phyloP scores from a whole-genome alignment of 495 filamentous ascomycete species.

The Aspergillus wentii region DNA sequence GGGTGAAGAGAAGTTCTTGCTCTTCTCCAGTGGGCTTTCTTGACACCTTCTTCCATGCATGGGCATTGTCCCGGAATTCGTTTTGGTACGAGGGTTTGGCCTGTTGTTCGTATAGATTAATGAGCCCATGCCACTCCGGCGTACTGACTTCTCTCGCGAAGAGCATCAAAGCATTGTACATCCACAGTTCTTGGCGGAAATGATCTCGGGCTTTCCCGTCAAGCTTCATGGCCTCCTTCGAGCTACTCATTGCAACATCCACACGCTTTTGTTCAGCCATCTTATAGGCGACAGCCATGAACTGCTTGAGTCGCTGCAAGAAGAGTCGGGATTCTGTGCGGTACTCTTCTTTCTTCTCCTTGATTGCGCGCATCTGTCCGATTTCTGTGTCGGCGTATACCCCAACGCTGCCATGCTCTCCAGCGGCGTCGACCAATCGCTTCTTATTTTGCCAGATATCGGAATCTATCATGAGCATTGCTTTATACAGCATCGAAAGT shows the following conservation, averaged over 20 bases:
- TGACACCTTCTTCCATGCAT: slow-evolving; percentile 77
- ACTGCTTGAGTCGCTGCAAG: slow-evolving; percentile 70
- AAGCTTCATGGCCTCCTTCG: slow-evolving; percentile 40
- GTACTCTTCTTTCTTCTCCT: slow-evolving; percentile 89
- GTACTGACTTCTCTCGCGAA: slow-evolving; percentile 80
- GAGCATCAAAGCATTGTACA: slow-evolving; percentile 76
- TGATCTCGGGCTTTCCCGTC: slow-evolving; percentile 47
- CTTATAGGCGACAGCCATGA: slow-evolving; percentile 75
- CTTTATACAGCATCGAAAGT: slow-evolving; percentile 80
- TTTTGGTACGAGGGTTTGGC: slow-evolving; percentile 72
- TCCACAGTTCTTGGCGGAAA: slow-evolving; percentile 63
- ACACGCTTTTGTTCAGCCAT: slow-evolving; percentile 63
- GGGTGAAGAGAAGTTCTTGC: slow-evolving; percentile 78
- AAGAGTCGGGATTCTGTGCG: slow-evolving; percentile 65
- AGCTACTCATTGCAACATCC: slow-evolving; percentile 43
- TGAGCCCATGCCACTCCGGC: slow-evolving; percentile 71
- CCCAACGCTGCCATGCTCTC: slow-evolving; percentile 48
- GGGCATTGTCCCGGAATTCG: slow-evolving; percentile 73
- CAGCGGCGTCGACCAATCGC: slow-evolving; percentile 40
- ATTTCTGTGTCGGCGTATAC: slow-evolving; percentile 73
- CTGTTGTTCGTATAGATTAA: slow-evolving; percentile 74
- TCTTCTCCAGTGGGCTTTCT: slow-evolving; percentile 82
- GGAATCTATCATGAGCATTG: slow-evolving; percentile 92
- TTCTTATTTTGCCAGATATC: slow-evolving; percentile 54
- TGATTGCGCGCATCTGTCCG: slow-evolving; percentile 85